phyloP scores from a whole-genome alignment of 129 eudicot species.

The Artemisia annua region DNA sequence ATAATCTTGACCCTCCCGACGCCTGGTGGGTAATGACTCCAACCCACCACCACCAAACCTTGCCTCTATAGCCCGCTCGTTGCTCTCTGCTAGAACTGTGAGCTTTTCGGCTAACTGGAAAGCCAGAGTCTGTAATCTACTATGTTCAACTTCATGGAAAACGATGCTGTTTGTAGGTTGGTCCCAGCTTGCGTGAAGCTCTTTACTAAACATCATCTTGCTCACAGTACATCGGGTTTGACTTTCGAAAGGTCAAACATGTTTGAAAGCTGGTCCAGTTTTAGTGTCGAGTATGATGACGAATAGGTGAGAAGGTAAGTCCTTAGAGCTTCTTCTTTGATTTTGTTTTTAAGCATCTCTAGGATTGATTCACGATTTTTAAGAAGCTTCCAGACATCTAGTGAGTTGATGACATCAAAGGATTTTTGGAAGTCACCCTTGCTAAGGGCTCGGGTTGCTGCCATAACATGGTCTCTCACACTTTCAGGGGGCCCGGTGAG shows the following conservation, averaged over 20 bases:
- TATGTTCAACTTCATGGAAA: conserved; percentile 80
- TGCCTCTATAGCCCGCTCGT: conserved; percentile 68
- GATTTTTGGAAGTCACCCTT: conserved; percentile 83
- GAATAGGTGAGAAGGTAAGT: conserved; percentile 76
- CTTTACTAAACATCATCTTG: conserved; percentile 85
- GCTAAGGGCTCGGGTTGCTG: conserved; percentile 83
- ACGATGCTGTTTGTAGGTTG: conserved; percentile 77
- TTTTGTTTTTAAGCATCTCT: conserved; percentile 73
- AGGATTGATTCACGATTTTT: conserved; percentile 58
- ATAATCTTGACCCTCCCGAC: conserved; percentile 83
- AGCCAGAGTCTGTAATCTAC: conserved; percentile 73
- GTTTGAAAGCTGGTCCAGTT: conserved; percentile 69
- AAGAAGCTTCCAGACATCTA: conserved; percentile 76
- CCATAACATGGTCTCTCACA: conserved; percentile 90
- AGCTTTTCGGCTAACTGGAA: conserved; percentile 84
- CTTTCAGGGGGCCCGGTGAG: conserved; percentile 94
- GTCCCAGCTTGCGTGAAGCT: conserved; percentile 92
- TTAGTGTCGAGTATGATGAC: conserved; percentile 55
- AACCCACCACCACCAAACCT: conserved; percentile 70
- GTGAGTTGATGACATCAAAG: conserved; percentile 69
- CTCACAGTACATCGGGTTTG: conserved; percentile 67
- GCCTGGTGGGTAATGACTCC: conserved; percentile 59
- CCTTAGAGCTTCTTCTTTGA: conserved; percentile 85
- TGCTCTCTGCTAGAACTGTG: conserved; percentile 70
- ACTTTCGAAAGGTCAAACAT: conserved; percentile 75